Conservation (phyloP, 2,329 filamentous ascomycete species). For the Exophiala calicioides region DNA sequence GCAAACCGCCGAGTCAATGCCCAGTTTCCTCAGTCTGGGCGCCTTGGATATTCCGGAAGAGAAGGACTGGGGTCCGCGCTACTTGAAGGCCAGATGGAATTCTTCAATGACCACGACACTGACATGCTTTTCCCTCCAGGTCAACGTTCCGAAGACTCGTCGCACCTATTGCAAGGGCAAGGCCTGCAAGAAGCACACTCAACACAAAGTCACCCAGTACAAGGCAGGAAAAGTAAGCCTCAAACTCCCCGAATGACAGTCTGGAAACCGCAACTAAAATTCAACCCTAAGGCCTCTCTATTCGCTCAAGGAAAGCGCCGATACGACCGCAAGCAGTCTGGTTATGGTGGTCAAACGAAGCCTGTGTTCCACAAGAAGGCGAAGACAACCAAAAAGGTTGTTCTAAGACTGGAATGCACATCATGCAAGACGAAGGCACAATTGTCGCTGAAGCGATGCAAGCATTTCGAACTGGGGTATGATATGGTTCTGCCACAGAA, state of each 20-base stretch:
- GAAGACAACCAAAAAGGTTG: constrained; percentile 99
- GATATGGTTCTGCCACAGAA: constrained; percentile 36
- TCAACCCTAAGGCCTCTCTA: constrained; percentile 68
- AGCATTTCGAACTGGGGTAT: constrained; percentile 99
- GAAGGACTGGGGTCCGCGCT: background rate
- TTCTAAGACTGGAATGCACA: constrained; percentile 96
- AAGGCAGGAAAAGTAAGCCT: constrained; percentile 81
- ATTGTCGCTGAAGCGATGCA: constrained; percentile 98
- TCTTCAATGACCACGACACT: constrained; percentile 6
- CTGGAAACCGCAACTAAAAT: constrained; percentile 25
- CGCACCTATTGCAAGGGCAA: constrained; percentile 98
- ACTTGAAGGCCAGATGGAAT: too few relatives aligned
- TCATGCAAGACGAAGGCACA: constrained; percentile 91
- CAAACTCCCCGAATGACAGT: constrained; percentile 29
- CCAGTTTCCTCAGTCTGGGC: too few relatives aligned
- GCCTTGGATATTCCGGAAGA: background rate
- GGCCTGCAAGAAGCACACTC: constrained; percentile 89
- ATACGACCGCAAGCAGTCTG: constrained; percentile 98
- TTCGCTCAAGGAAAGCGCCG: constrained; percentile 99
- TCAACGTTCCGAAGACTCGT: constrained; percentile 98
- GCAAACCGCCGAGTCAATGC: too few relatives aligned
- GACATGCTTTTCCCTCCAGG: constrained; percentile 53
- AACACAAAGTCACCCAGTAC: constrained; percentile 95
- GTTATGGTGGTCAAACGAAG: constrained; percentile 99
- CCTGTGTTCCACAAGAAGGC: constrained; percentile 99